phyloP scores from a whole-genome alignment of 192 early-diverging fungal species.

The Coemansia sp. region DNA sequence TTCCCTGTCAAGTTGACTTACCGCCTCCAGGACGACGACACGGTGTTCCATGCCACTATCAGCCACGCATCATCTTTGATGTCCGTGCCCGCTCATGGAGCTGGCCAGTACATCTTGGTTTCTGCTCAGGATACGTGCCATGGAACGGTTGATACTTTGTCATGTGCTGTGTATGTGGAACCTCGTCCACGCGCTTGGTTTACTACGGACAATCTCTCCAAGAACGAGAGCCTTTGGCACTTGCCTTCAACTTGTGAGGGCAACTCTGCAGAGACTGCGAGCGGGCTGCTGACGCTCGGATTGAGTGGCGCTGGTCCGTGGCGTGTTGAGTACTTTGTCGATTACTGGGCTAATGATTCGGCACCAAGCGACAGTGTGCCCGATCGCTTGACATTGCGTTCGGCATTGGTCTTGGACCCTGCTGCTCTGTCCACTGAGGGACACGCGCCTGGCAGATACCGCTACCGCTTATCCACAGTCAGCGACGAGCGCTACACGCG shows the following conservation, averaged over 20 bases:
- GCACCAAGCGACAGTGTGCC: conserved; percentile 21
- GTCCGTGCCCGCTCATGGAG: conserved; percentile 29
- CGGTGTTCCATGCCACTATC: conserved; percentile 2
- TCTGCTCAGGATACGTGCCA: conserved; percentile 32
- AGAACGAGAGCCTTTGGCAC: background rate
- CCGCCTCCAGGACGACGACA: conserved; percentile 22
- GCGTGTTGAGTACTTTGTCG: conserved; percentile 43
- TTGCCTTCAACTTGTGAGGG: background rate
- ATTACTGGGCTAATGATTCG: conserved; percentile 28
- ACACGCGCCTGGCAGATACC: conserved; percentile 43
- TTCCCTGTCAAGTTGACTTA: conserved; percentile 41
- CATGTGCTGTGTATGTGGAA: conserved; percentile 44
- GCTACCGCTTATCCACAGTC: conserved; percentile 36
- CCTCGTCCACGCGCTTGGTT: conserved; percentile 46
- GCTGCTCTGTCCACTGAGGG: conserved; percentile 1
- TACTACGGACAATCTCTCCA: conserved; percentile 9
- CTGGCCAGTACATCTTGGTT: conserved; percentile 47
- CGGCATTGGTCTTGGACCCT: conserved; percentile 24
- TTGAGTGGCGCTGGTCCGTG: conserved; percentile 46
- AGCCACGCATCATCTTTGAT: conserved; percentile 3
- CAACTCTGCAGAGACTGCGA: background rate
- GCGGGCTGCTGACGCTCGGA: conserved; percentile 18
- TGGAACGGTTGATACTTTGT: conserved; percentile 29
- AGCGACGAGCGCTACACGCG: conserved; percentile 46
- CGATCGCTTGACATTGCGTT: conserved; percentile 30